Base-by-base conservation (phyloP, 2,329 filamentous ascomycete species). In the Geosmithia putterillii region DNA sequence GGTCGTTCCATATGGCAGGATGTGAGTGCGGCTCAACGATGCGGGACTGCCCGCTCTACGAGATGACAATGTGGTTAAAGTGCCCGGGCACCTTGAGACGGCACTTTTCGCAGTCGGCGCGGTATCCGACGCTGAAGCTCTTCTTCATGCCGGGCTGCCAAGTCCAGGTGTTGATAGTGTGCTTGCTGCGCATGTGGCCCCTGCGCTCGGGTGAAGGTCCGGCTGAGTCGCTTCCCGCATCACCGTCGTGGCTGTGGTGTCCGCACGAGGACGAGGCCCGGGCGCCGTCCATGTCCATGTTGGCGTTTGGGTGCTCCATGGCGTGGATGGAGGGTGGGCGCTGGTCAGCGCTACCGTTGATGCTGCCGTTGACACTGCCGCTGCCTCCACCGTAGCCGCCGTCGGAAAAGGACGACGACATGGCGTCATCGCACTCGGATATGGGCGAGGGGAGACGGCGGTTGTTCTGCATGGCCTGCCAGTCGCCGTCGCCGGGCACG, bases 51-150 rank as follows among this genome's bases (percentile, higher is more conserved):
- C 56, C 54, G 21, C 53, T 49, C 67, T 76, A 79, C 40, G 74
- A 76, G 53, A 79, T 71, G 49, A 86, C 78, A 46, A 88, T 86
- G 60, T 89, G 84, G 54, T 83, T 87, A 56, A 86, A 88, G 57
- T 89, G 84, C 1, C 84, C 84, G 0, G 84, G 83, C 7, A 86
- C 81, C 56, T 80, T 83, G 56, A 75, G 70, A 38, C 73, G 73
- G 61, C 84, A 89, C 60, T 87, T 87, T 47, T 87, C 83, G 57
- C 84, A 89, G 59, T 86, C 83, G 12, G 79, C 73, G 48, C 83
- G 70, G 63, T 82, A 88, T 42, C 84, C 84, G 76, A 88, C 86
- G 53, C 81, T 84, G 58, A 88, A 82, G 47, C 73, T 78, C 57
- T 75, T 76, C 62, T 82, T 83, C 72, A 77, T 78, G 50, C 75